These are phyloP conservation scores for Phyllosticta capitalensis DNA, from an alignment of 2,329 filamentous ascomycete genomes.

Conservation along the genomic window DNA sequence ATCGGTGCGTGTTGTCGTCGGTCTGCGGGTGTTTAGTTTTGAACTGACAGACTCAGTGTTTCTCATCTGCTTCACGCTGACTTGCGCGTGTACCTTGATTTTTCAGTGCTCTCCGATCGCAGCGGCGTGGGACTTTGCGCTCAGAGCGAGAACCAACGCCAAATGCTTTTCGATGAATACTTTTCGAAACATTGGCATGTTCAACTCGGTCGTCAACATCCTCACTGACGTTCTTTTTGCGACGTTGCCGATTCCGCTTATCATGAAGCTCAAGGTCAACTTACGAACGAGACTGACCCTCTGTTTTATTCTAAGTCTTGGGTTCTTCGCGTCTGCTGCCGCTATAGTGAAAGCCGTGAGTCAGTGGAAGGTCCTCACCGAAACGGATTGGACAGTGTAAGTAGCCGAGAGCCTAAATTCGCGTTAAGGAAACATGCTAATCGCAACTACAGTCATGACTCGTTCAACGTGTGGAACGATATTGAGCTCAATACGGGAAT, in stretches of 20 bases:
- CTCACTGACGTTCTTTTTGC: slow-evolving; percentile 40
- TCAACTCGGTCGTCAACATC: slow-evolving; percentile 38
- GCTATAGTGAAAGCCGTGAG: slow-evolving; percentile 34
- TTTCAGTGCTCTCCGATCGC: slow-evolving; percentile 39
- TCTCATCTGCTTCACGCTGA: slow-evolving; percentile 33
- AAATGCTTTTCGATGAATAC: slow-evolving; percentile 34
- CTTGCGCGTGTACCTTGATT: slow-evolving; percentile 37
- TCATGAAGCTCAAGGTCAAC: slow-evolving; percentile 36
- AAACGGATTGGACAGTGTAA: slow-evolving; percentile 27
- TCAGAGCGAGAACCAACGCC: slow-evolving; percentile 26
- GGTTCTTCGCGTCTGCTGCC: slow-evolving; percentile 32
- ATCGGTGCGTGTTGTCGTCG: slow-evolving; percentile 28
- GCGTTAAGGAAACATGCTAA: background rate
- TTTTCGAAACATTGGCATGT: slow-evolving; percentile 38
- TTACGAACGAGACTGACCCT: slow-evolving; percentile 39
- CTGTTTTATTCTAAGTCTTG: slow-evolving; percentile 31
- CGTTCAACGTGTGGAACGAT: slow-evolving; percentile 37
- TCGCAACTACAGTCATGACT: slow-evolving; percentile 18
- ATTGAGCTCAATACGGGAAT: slow-evolving; percentile 38
- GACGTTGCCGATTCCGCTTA: slow-evolving; percentile 35
- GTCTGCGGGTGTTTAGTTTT: background rate
- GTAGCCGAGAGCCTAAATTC: background rate
- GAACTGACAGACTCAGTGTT: slow-evolving; percentile 25
- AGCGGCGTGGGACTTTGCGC: slow-evolving; percentile 35
- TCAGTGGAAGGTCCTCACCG: slow-evolving; percentile 27